Conservation (phyloP, 2,329 filamentous ascomycete species). For the Pseudogymnoascus sp. region DNA sequence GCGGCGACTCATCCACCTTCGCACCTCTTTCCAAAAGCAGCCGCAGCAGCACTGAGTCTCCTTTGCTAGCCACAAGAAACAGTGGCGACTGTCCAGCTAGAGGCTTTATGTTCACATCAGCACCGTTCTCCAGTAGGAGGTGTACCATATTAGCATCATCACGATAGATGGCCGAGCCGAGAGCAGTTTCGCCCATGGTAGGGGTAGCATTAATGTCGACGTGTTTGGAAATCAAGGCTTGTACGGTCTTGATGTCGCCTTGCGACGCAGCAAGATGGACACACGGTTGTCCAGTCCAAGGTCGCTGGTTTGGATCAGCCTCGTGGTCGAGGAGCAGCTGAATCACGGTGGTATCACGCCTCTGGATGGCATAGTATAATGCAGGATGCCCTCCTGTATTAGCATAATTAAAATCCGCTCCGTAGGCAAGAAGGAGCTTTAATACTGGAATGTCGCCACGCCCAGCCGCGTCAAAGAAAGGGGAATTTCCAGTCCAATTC, state of each 20-base stretch:
- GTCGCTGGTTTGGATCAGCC: constrained; percentile 10
- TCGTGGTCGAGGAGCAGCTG: constrained; percentile 13
- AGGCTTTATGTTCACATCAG: constrained; percentile 12
- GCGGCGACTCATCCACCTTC: constrained; percentile 12
- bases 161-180: constrained; percentile 11
- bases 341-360: constrained; percentile 11
- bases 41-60: constrained; percentile 6
- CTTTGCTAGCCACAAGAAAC: constrained; percentile 13
- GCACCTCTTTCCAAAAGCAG: constrained; percentile 14
- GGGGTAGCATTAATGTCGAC: not conserved
- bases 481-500: not conserved
- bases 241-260: not conserved
- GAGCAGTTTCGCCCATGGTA: not conserved
- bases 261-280: not conserved
- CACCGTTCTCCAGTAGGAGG: constrained; percentile 10
- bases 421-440: constrained; percentile 12
- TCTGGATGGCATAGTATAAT: constrained; percentile 12
- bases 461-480: constrained; percentile 10
- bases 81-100: constrained; percentile 13
- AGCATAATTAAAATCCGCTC: constrained; percentile 4
- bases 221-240: not conserved
- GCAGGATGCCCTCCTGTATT: constrained; percentile 10
- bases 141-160: constrained; percentile 6
- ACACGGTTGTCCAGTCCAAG: not conserved
- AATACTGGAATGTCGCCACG: constrained; percentile 13